phyloP scores from a whole-genome alignment of 2,329 filamentous ascomycete genomes.

The Neonectria coccinea region DNA sequence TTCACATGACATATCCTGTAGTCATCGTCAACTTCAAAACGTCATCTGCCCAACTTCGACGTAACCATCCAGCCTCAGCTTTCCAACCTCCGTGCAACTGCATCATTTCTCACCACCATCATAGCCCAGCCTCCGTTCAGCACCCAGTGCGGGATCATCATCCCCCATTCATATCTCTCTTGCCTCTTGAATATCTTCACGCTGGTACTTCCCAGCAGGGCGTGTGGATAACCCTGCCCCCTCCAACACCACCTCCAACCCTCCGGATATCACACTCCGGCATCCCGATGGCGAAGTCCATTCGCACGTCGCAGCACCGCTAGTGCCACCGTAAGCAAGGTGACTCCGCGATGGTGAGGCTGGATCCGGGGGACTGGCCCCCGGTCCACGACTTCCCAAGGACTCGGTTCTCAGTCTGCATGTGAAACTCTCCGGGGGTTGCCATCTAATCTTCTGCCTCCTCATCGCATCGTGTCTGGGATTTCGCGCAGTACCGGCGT shows the following conservation, averaged over 20 bases:
- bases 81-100: neutral
- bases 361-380: constrained; percentile 18
- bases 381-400: constrained; percentile 14
- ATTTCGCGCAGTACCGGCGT: neutral
- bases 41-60: neutral
- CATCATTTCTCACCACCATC: neutral
- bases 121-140: neutral
- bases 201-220: constrained; percentile 20
- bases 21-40: neutral
- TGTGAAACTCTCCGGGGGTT: constrained; percentile 21
- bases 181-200: constrained; percentile 1
- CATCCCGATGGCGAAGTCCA: constrained; percentile 30
- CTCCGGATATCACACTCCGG: constrained; percentile 18
- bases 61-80: neutral
- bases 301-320: constrained; percentile 21
- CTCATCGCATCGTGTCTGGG: neutral
- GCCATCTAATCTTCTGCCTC: constrained; percentile 15
- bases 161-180: neutral
- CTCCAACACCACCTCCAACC: neutral
- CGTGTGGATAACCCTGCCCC: constrained; percentile 32
- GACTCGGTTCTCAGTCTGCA: constrained; percentile 24
- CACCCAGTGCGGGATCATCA: constrained; percentile 28
- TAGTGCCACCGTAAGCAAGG: constrained; percentile 30
- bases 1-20: neutral
- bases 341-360: constrained; percentile 28